These are phyloP conservation scores for Malus fusca DNA, from an alignment of 306 rosid species.

Conservation along the genomic window DNA sequence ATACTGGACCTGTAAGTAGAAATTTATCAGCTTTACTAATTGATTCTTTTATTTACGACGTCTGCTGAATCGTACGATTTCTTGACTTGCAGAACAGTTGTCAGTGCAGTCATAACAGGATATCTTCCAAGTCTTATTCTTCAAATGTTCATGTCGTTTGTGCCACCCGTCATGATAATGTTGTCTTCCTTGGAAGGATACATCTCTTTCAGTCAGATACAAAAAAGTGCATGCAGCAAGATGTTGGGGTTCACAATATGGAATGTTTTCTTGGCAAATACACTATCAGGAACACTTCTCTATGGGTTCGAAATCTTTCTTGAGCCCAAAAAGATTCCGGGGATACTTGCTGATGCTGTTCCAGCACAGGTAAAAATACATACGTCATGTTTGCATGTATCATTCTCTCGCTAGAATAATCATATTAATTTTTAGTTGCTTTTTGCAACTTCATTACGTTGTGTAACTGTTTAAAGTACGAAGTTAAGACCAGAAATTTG, in stretches of 20 bases:
- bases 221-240: slow-evolving; percentile 64
- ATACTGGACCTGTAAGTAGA: slow-evolving; percentile 58
- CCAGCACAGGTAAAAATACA: slow-evolving; percentile 66
- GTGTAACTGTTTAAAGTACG: background rate
- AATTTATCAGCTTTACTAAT: background rate
- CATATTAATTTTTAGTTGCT: background rate
- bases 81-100: slow-evolving; percentile 52
- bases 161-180: slow-evolving; percentile 73
- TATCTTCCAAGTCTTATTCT: slow-evolving; percentile 94
- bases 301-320: slow-evolving; percentile 52
- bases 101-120: slow-evolving; percentile 75
- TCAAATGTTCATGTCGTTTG: slow-evolving; percentile 40
- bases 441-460: background rate
- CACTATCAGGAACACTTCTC: slow-evolving; percentile 70
- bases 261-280: slow-evolving; percentile 89
- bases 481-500: background rate
- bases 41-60: background rate
- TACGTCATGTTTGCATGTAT: background rate
- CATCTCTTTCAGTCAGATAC: slow-evolving; percentile 59
- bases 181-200: slow-evolving; percentile 72
- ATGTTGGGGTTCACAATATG: slow-evolving; percentile 73
- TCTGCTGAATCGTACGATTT: slow-evolving; percentile 3
- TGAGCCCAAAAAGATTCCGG: slow-evolving; percentile 70
- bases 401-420: background rate
- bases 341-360: slow-evolving; percentile 70